Percentiles rank a stretch among this genome's conserved stretches.
These are phyloP conservation scores for Sarocladium oryzae DNA, from an alignment of 2,329 filamentous ascomycete species.

Conservation along the genomic window DNA sequence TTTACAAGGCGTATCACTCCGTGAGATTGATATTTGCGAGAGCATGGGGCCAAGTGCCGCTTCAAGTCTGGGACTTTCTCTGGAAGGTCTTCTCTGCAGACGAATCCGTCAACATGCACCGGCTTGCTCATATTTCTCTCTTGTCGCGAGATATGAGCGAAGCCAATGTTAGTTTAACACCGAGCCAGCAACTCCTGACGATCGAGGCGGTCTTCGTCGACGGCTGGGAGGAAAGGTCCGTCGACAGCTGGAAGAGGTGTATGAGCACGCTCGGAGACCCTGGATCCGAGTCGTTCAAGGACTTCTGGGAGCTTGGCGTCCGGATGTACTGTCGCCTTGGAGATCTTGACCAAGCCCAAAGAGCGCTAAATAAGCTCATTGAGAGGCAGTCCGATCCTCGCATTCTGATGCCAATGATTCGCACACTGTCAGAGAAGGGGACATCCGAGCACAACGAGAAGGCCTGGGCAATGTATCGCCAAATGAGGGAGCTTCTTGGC, in stretches of 20 bases:
- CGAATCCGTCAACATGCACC: slow-evolving; percentile 43
- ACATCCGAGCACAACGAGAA: slow-evolving; percentile 39
- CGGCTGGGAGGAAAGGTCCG: slow-evolving; percentile 52
- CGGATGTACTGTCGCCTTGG: slow-evolving; percentile 55
- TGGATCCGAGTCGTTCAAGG: slow-evolving; percentile 36
- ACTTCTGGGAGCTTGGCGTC: slow-evolving; percentile 60
- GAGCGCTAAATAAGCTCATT: slow-evolving; percentile 49
- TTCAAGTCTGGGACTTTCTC: slow-evolving; percentile 55
- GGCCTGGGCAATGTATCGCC: slow-evolving; percentile 63
- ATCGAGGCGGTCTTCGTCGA: slow-evolving; percentile 62
- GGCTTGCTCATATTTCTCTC: slow-evolving; percentile 53
- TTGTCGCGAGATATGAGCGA: slow-evolving; percentile 61
- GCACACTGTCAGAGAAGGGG: slow-evolving; percentile 51
- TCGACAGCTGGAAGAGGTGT: slow-evolving; percentile 57
- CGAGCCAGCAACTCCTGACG: slow-evolving; percentile 56
- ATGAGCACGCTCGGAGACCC: slow-evolving; percentile 45
- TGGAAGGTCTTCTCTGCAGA: slow-evolving; percentile 56
- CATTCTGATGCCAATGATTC: slow-evolving; percentile 62
- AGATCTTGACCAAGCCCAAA: slow-evolving; percentile 52
- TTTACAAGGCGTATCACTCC: slow-evolving; percentile 45
- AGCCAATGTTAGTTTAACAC: slow-evolving; percentile 47
- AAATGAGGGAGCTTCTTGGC: slow-evolving; percentile 55
- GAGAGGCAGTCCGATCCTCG: slow-evolving; percentile 43
- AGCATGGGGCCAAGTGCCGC: slow-evolving; percentile 49
- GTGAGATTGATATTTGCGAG: slow-evolving; percentile 37